Evolutionary conservation across 2,329 filamentous ascomycete genomes (phyloP), one percentile per base, ranked within the genome.

Genomic region (Alternaria brassicae): DNA sequence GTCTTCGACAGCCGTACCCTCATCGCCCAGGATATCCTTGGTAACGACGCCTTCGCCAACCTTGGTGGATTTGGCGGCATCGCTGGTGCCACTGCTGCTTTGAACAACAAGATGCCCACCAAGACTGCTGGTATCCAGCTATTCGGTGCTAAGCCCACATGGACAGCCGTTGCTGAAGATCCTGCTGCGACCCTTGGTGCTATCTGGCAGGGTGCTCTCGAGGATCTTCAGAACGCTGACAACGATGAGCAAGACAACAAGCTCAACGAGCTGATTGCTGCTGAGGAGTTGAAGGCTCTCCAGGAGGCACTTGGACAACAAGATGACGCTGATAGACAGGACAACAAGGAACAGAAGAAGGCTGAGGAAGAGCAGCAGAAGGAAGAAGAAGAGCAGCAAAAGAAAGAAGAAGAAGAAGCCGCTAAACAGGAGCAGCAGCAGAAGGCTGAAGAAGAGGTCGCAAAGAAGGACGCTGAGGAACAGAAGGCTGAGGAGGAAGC

Each of bases 121-220:
- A 66, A 68, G 60, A 75, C 72, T 10, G 56, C 48, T 1, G 67
- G 63, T 30, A 53, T 72, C 45, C 70, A 73, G 62, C 66, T 75
- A 53, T 66, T 75, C 41, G 72, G 62, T 41, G 55, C 60, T 2
- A 65, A 60, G 58, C 73, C 71, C 13, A 73, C 73, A 32, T 74
- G 72, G 72, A 56, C 60, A 1, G 51, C 49, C 9, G 56, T 74
- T 42, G 70, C 56, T 6, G 65, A 65, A 34, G 73, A 75, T 45
- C 72, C 73, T 9, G 73, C 73, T 60, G 68, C 67, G 4, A 69
- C 64, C 2, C 62, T 72, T 36, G 72, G 67, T 15, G 68, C 57
- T 10, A 63, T 69, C 57, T 74, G 72, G 72, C 61, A 71, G 44
- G 54, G 48, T 9, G 71, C 69, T 47, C 53, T 75, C 5, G 19